phyloP scores from a whole-genome alignment of 139 green algal genomes.

The Tetradesmus obliquus region DNA sequence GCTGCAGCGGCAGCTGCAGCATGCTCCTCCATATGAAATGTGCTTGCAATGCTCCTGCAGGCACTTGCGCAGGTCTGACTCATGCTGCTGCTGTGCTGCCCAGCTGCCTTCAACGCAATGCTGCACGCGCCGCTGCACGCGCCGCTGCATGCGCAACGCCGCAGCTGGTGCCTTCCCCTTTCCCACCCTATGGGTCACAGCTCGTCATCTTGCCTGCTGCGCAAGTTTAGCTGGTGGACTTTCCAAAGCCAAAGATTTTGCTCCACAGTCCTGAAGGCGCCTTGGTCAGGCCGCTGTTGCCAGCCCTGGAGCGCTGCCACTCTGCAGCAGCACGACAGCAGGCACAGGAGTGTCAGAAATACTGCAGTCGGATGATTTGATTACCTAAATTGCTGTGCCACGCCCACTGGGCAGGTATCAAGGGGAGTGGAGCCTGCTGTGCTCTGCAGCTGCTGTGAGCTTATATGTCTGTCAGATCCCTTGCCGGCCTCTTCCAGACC shows the following conservation, averaged over 20 bases:
- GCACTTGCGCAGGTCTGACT: not conserved
- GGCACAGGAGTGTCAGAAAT: not conserved
- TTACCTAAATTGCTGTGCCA: no score
- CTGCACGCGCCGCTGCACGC: not conserved
- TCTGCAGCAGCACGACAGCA: not conserved
- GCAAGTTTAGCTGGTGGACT: not conserved
- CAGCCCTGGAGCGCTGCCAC: not conserved
- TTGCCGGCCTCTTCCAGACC: not conserved
- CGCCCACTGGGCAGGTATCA: not conserved
- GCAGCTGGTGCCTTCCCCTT: not conserved
- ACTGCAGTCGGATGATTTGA: not conserved
- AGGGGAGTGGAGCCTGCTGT: not conserved
- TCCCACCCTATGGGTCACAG: not conserved
- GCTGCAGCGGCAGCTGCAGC: no score
- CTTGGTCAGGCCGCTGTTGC: not conserved
- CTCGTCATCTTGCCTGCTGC: not conserved
- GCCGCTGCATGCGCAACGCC: not conserved
- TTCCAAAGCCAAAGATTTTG: not conserved
- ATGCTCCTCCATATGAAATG: no score
- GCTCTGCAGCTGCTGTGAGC: not conserved
- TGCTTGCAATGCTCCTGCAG: no score
- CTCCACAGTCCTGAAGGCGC: not conserved
- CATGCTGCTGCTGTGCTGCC: not conserved
- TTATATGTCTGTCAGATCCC: not conserved
- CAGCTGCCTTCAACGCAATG: not conserved